Evolutionary conservation across 306 rosid species (phyloP).

Genomic region (Quercus berberidifolia): DNA sequence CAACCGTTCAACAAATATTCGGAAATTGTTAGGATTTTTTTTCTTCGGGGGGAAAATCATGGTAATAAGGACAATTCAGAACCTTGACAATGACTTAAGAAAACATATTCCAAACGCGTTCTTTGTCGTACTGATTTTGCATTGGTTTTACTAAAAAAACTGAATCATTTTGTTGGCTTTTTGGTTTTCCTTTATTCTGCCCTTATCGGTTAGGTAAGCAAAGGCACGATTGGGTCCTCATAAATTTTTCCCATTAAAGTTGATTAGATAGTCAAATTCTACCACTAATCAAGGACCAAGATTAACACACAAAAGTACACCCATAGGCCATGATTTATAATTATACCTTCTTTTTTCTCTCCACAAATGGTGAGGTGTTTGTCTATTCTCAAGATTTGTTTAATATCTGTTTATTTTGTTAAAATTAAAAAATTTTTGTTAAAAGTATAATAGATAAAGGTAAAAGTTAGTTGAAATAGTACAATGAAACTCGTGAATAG

Average conservation of each 20-base stretch:
- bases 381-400: no score
- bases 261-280: neutral
- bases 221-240: neutral
- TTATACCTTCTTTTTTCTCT: no score
- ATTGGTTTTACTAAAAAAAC: neutral
- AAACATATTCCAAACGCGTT: no score
- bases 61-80: no score
- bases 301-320: neutral
- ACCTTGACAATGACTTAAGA: no score
- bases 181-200: neutral
- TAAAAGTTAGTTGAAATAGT: no score
- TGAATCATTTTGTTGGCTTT: neutral
- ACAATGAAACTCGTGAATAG: rapidly evolving
- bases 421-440: rapidly evolving
- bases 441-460: no score
- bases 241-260: neutral
- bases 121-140: no score
- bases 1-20: no score
- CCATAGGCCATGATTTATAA: neutral
- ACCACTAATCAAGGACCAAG: neutral
- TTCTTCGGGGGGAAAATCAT: no score
- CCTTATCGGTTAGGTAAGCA: neutral
- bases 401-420: rapidly evolving
- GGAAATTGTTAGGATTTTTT: no score
- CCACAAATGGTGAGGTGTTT: no score